Evolutionary conservation across 345 rosid genomes (phyloP).

Genomic region (Carallia pectinifolia): DNA sequence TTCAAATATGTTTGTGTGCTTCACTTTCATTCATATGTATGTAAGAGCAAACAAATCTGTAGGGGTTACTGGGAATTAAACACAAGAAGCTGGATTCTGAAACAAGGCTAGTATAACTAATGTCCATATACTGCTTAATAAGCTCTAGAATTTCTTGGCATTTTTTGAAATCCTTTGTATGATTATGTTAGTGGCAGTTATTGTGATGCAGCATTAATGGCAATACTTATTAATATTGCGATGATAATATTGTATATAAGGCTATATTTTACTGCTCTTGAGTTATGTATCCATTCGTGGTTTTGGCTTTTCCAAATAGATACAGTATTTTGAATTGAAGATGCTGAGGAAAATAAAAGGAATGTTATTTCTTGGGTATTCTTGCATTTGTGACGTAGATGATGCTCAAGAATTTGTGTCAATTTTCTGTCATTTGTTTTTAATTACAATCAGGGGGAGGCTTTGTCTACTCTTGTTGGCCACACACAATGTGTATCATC

Average conservation of each 20-base stretch:
- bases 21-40: background rate
- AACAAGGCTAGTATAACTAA: background rate
- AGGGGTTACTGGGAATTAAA: background rate
- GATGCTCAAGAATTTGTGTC: slow-evolving; percentile 1
- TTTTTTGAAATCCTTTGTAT: background rate
- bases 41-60: background rate
- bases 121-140: no score
- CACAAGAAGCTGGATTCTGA: background rate
- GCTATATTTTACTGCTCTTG: background rate
- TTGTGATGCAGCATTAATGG: background rate
- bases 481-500: slow-evolving; percentile 87
- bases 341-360: no score
- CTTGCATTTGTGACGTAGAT: background rate
- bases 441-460: slow-evolving; percentile 60
- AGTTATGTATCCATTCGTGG: background rate
- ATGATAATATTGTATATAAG: no score
- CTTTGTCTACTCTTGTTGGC: slow-evolving; percentile 74
- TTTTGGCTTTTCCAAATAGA: no score
- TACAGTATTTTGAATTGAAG: no score
- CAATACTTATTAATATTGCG: background rate
- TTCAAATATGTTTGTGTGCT: background rate
- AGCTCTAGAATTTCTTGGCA: no score
- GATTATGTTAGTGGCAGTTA: background rate
- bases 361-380: background rate
- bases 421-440: slow-evolving; percentile 4